These are phyloP conservation scores for Plantago ovata DNA, from an alignment of 257 asterid genomes.

Conservation along the genomic window DNA sequence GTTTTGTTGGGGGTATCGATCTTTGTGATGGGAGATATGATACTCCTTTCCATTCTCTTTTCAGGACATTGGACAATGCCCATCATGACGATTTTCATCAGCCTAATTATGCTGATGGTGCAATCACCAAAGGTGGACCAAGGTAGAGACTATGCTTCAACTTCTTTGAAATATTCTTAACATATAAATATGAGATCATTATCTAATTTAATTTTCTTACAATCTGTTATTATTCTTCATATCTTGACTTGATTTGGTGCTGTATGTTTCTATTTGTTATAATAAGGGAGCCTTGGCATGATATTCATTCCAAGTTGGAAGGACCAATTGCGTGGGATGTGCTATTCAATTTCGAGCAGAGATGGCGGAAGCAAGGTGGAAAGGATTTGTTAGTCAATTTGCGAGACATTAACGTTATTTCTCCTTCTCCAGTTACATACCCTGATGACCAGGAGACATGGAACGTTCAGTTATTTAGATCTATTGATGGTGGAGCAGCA, in stretches of 20 bases:
- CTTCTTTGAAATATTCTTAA: no score
- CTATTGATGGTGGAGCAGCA: constrained; percentile 93
- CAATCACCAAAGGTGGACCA: constrained; percentile 70
- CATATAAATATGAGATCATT: no score
- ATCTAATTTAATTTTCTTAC: not conserved
- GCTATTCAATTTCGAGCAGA: constrained; percentile 75
- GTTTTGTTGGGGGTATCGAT: constrained; percentile 90
- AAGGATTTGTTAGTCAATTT: constrained; percentile 57
- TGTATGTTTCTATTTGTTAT: not conserved
- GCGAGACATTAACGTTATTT: constrained; percentile 46
- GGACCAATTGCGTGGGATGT: constrained; percentile 95
- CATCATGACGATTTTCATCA: constrained; percentile 88
- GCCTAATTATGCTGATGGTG: constrained; percentile 67
- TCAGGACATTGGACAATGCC: constrained; percentile 74
- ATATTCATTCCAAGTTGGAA: constrained; percentile 70
- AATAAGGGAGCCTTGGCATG: constrained; percentile 83
- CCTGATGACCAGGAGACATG: constrained; percentile 71
- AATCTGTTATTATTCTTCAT: not conserved
- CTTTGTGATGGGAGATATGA: constrained; percentile 88
- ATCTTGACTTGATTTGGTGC: not conserved
- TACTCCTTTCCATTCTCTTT: constrained; percentile 75
- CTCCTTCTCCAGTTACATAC: constrained; percentile 75
- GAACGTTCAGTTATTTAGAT: constrained; percentile 81
- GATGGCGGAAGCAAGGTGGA: constrained; percentile 88
- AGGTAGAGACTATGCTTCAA: not conserved